phyloP scores from a whole-genome alignment of 495 filamentous ascomycete species.

The Bryoglossum gracile region DNA sequence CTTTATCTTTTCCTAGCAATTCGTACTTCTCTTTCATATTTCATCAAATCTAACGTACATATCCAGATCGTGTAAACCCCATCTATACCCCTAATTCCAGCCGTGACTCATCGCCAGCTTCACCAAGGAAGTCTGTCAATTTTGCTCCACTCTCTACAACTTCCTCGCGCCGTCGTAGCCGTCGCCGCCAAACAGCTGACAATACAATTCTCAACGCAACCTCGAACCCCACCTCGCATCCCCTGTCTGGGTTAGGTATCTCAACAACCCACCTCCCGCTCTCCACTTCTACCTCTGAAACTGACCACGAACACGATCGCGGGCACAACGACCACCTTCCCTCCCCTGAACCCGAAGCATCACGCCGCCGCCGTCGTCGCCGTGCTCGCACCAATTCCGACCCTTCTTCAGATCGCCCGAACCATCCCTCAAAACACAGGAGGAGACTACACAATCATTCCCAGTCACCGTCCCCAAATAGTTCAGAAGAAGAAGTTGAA shows the following conservation, averaged over 20 bases:
- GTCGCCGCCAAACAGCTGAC: constrained; percentile 10
- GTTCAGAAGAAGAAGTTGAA: constrained; percentile 29
- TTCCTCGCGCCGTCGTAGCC: constrained; percentile 16
- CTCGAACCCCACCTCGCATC: constrained; percentile 34
- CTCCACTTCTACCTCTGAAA: background rate
- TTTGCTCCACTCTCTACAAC: constrained; percentile 25
- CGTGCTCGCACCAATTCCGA: constrained; percentile 18
- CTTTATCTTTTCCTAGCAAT: background rate
- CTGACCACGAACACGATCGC: too few species aligned
- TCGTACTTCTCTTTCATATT: background rate
- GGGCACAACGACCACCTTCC: background rate
- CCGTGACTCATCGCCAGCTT: background rate
- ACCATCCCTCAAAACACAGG: constrained; percentile 10
- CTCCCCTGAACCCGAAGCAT: too few species aligned
- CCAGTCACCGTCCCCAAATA: constrained; percentile 13
- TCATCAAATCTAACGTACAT: background rate
- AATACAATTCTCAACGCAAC: constrained; percentile 38
- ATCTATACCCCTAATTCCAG: constrained; percentile 4
- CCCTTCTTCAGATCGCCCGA: constrained; percentile 20
- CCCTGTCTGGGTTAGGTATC: constrained; percentile 31
- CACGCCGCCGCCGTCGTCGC: constrained; percentile 13
- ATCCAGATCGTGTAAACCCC: constrained; percentile 9
- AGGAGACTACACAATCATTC: constrained; percentile 6
- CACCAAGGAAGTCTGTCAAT: constrained; percentile 20
- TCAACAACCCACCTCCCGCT: constrained; percentile 37